These are phyloP conservation scores for Ceratorhiza oryzae-sativae DNA, from an alignment of 1,284 basidiomycete genomes.

Conservation along the genomic window DNA sequence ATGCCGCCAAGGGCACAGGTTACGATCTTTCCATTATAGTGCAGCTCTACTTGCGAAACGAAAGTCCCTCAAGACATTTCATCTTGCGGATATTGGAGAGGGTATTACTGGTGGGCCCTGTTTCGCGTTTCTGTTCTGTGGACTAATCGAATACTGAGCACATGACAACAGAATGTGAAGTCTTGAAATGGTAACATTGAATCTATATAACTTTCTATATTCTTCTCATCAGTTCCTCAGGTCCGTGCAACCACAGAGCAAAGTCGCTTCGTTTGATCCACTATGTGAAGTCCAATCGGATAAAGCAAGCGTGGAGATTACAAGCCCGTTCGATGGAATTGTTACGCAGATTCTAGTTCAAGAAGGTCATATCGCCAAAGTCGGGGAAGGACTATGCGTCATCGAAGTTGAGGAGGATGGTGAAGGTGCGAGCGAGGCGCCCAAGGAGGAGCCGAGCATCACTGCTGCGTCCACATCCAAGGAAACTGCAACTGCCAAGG, in stretches of 20 bases:
- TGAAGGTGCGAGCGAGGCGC: slow-evolving; percentile 33
- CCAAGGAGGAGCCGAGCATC: slow-evolving; percentile 28
- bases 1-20: slow-evolving; percentile 6
- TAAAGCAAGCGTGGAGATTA: slow-evolving; percentile 94
- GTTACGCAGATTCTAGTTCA: slow-evolving; percentile 76
- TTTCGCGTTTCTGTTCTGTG: background rate
- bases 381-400: slow-evolving; percentile 81
- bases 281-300: slow-evolving; percentile 95
- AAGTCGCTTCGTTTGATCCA: slow-evolving; percentile 80
- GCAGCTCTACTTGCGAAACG: slow-evolving; percentile 37
- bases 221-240: slow-evolving; percentile 48
- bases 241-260: slow-evolving; percentile 66
- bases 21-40: slow-evolving; percentile 36
- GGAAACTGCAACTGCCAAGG: slow-evolving; percentile 5
- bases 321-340: slow-evolving; percentile 83
- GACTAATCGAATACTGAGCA: background rate
- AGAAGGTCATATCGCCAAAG: slow-evolving; percentile 87
- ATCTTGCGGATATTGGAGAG: slow-evolving; percentile 95
- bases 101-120: slow-evolving; percentile 58
- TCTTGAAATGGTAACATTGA: slow-evolving; percentile 75
- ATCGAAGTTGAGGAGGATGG: slow-evolving; percentile 79
- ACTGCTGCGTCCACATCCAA: background rate
- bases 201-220: slow-evolving; percentile 42
- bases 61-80: slow-evolving; percentile 61
- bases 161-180: slow-evolving; percentile 82